Percentiles rank a stretch among this genome's conserved stretches.
Evolutionary conservation across 139 green algal species (phyloP).

Genomic region (Yamagishiella unicocca): DNA sequence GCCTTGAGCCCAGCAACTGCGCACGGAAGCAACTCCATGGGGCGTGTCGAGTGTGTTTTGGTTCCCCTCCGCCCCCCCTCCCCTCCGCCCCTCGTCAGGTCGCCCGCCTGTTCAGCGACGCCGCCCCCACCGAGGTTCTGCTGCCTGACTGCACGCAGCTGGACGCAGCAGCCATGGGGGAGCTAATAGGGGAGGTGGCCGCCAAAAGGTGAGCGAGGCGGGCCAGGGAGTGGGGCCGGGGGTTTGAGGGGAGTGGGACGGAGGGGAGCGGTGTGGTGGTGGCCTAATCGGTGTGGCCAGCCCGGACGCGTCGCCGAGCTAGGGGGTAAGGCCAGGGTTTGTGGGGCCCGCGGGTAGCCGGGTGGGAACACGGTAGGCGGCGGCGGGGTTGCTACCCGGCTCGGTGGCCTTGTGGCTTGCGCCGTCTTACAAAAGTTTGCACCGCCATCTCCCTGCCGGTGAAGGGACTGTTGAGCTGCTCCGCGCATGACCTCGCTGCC

Average conservation of each 20-base stretch:
- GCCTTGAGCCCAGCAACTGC: too few species aligned
- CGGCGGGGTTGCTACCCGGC: neutral
- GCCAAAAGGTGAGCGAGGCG: conserved; percentile 12
- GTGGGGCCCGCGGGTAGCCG: too few species aligned
- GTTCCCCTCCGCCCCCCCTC: neutral
- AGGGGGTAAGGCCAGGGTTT: too few species aligned
- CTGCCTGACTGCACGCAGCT: conserved; percentile 75
- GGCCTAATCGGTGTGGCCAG: too few species aligned
- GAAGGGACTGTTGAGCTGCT: too few species aligned
- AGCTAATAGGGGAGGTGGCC: conserved; percentile 47
- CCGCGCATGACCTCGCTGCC: too few species aligned
- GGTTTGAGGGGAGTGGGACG: neutral
- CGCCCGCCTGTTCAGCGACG: conserved; percentile 61
- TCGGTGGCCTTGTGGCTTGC: neutral
- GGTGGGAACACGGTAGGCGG: neutral
- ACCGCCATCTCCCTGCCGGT: too few species aligned
- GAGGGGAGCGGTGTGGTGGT: neutral
- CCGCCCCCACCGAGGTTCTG: conserved; percentile 60
- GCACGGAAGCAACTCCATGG: too few species aligned
- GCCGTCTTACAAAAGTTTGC: too few species aligned
- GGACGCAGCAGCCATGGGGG: conserved; percentile 55
- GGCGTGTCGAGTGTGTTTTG: too few species aligned
- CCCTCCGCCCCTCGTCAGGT: conserved; percentile 28
- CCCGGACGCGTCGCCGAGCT: too few species aligned
- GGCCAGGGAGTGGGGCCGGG: neutral